Conservation (phyloP, 1,139 yeast genomes). For the Nadsonia starkeyi-henricii region DNA sequence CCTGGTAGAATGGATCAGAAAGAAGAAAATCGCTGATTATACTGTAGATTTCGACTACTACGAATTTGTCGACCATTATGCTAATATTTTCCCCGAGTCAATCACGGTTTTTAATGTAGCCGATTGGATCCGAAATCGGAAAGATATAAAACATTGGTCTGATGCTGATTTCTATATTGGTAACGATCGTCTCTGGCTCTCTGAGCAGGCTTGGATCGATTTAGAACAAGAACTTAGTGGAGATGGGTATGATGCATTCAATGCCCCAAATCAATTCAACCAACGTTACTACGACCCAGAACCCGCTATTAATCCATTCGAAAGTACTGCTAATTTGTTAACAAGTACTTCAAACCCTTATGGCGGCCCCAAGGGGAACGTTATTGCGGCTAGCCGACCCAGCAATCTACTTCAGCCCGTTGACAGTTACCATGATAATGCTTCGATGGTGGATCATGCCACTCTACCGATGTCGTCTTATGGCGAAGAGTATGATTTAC, state of each 20-base stretch:
- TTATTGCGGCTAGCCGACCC: neutral
- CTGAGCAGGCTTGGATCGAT: conserved; percentile 23
- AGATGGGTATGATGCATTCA: conserved; percentile 1
- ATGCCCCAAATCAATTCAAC: neutral
- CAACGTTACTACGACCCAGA: neutral
- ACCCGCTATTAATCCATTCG: neutral
- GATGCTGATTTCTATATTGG: conserved; percentile 22
- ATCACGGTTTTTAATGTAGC: conserved; percentile 8
- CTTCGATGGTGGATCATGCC: neutral
- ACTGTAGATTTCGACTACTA: conserved; percentile 24
- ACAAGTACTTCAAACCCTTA: neutral
- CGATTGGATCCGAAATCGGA: conserved; percentile 1
- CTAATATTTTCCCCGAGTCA: conserved; percentile 13
- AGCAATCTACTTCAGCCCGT: neutral
- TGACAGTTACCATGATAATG: neutral
- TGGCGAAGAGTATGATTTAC: neutral
- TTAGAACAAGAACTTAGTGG: conserved; percentile 20
- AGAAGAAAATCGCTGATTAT: conserved; percentile 14
- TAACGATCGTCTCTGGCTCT: conserved; percentile 20
- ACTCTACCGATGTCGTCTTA: neutral
- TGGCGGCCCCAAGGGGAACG: neutral
- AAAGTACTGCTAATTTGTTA: neutral
- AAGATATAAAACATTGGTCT: conserved; percentile 11
- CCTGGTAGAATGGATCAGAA: conserved; percentile 18
- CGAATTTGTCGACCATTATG: conserved; percentile 22